A percentile compares a stretch with the other conserved stretches of the same genome.
Evolutionary conservation across 768 basidiomycete species (phyloP).

Genomic region (Podaxis sp.): DNA sequence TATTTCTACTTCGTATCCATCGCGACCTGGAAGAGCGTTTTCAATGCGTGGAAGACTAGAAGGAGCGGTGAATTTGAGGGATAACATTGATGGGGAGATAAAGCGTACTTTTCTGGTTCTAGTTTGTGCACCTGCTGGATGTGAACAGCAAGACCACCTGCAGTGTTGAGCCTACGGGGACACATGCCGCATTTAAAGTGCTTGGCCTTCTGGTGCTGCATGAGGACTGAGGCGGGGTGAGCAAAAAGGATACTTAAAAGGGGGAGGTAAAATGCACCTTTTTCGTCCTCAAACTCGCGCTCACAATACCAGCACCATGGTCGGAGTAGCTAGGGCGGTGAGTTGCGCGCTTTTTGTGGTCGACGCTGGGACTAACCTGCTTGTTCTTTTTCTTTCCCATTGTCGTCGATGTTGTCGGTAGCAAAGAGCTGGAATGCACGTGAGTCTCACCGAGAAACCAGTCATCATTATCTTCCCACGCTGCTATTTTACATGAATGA

Average conservation of each 20-base stretch:
- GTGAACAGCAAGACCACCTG: constrained; percentile 96
- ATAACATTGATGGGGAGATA: neutral
- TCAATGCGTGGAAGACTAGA: constrained; percentile 82
- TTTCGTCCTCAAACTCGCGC: constrained; percentile 99
- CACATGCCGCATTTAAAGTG: constrained; percentile 99
- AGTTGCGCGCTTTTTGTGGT: neutral
- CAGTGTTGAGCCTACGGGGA: constrained; percentile 92
- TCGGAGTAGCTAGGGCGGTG: constrained; percentile 60
- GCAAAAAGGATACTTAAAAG: neutral
- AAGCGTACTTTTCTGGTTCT: constrained; percentile 84
- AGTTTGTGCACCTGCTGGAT: constrained; percentile 99
- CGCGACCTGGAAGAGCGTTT: constrained; percentile 93
- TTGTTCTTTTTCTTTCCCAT: constrained; percentile 66
- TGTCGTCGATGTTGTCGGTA: constrained; percentile 5
- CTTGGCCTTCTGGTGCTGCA: constrained; percentile 99
- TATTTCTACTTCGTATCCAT: constrained; percentile 98
- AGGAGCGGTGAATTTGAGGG: neutral
- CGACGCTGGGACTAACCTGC: constrained; percentile 33
- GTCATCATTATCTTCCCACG: neutral
- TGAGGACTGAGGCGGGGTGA: constrained; percentile 62
- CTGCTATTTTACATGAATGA: constrained; percentile 1
- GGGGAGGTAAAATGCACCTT: constrained; percentile 54
- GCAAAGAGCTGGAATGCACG: constrained; percentile 9
- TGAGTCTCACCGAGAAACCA: neutral
- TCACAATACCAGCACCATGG: constrained; percentile 99